Percentiles rank a stretch among this genome's conserved stretches.
Conservation (phyloP, 2,329 filamentous ascomycete species). For the Colletotrichum acutatum region DNA sequence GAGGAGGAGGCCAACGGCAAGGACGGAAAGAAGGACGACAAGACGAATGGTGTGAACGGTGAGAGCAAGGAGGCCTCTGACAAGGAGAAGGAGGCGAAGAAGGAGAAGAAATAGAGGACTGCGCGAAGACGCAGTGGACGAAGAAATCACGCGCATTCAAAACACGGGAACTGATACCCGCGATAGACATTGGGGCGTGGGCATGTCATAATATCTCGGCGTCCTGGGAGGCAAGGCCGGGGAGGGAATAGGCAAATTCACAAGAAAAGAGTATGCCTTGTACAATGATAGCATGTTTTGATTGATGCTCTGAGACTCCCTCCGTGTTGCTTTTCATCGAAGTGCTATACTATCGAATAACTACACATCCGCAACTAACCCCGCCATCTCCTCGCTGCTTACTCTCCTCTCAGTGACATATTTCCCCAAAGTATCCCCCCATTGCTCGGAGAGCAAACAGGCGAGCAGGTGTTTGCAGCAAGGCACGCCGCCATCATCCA, state of each 20-base stretch:
- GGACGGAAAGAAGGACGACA: slow-evolving; percentile 67
- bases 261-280: slow-evolving; percentile 33
- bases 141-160: slow-evolving; percentile 7
- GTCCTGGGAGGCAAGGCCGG: slow-evolving; percentile 29
- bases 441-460: slow-evolving; percentile 78
- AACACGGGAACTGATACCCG: slow-evolving; percentile 32
- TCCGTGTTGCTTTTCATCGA: neutral
- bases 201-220: slow-evolving; percentile 36
- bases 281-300: slow-evolving; percentile 35
- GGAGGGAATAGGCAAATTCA: slow-evolving; percentile 25
- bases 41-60: slow-evolving; percentile 50
- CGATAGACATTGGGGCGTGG: slow-evolving; percentile 32
- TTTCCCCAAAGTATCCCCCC: slow-evolving; percentile 64
- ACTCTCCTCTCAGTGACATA: slow-evolving; percentile 67
- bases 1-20: slow-evolving; percentile 73
- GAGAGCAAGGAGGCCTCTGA: slow-evolving; percentile 60
- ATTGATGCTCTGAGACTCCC: slow-evolving; percentile 3
- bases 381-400: slow-evolving; percentile 76
- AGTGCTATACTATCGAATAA: neutral
- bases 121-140: slow-evolving; percentile 9
- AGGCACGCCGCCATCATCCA: slow-evolving; percentile 53
- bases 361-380: slow-evolving; percentile 65
- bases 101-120: slow-evolving; percentile 56
- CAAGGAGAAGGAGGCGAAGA: slow-evolving; percentile 64
- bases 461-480: slow-evolving; percentile 93